Conservation (phyloP, 1,284 basidiomycete species). For the Ganoderma lucidum region DNA sequence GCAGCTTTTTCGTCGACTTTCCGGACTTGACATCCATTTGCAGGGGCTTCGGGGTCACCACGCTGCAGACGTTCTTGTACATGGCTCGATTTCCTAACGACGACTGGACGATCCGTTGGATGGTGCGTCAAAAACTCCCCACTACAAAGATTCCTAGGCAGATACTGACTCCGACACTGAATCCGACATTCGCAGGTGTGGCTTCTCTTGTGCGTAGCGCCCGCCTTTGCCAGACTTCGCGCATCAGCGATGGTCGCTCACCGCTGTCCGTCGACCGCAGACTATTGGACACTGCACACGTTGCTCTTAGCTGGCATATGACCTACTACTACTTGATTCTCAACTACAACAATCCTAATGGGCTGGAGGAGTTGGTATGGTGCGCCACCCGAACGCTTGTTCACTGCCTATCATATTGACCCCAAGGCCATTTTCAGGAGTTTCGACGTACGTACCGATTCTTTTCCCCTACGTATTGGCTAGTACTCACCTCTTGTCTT, state of each 20-base stretch:
- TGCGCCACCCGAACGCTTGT: neutral
- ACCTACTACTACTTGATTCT: conserved; percentile 30
- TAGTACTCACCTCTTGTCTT: too few relatives aligned
- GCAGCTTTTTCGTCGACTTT: neutral
- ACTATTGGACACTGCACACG: conserved; percentile 22
- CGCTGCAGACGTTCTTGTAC: conserved; percentile 30
- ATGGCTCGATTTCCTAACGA: conserved; percentile 22
- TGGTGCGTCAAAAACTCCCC: conserved; percentile 9
- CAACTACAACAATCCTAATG: conserved; percentile 24
- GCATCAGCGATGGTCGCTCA: neutral
- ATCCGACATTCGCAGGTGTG: conserved; percentile 15
- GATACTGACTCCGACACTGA: neutral
- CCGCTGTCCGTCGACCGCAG: conserved; percentile 2
- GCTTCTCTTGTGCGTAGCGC: conserved; percentile 19
- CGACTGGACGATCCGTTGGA: conserved; percentile 20
- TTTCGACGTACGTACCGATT: conserved; percentile 17
- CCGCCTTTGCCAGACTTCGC: neutral
- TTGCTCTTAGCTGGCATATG: conserved; percentile 27
- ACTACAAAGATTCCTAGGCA: neutral
- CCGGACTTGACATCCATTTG: neutral
- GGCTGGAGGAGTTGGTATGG: conserved; percentile 23
- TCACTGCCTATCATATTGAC: neutral
- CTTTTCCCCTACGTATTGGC: neutral
- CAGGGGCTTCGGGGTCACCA: conserved; percentile 30
- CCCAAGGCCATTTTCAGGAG: conserved; percentile 16